phyloP scores from a whole-genome alignment of 2,329 filamentous ascomycete genomes.

The Phialophora chinensis region DNA sequence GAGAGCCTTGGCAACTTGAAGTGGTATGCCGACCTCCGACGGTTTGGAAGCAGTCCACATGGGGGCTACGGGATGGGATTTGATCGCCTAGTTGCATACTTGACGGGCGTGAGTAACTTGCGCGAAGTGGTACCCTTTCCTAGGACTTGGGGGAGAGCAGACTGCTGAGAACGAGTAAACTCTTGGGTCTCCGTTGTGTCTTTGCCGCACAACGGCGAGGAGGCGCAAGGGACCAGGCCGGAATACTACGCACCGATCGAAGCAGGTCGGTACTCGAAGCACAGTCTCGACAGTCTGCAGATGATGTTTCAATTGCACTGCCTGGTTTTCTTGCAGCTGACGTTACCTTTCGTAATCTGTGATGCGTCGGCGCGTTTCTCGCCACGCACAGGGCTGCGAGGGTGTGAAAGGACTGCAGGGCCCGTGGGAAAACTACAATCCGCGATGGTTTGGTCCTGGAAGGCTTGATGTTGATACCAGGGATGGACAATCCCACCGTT shows the following conservation, averaged over 20 bases:
- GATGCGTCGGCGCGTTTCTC: neutral
- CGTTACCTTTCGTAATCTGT: neutral
- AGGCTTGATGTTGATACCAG: neutral
- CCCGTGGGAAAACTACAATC: neutral
- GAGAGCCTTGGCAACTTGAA: constrained; percentile 62
- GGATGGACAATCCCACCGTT: neutral
- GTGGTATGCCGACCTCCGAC: constrained; percentile 88
- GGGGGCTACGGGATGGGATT: constrained; percentile 91
- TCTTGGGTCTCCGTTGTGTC: neutral
- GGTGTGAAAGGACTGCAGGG: neutral
- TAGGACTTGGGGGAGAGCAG: constrained; percentile 65
- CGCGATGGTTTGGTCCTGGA: neutral
- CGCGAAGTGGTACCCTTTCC: constrained; percentile 87
- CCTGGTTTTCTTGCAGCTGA: neutral
- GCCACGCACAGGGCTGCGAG: neutral
- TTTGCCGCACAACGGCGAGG: neutral
- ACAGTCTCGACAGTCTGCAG: neutral
- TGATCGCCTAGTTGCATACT: constrained; percentile 82
- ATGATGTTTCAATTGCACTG: neutral
- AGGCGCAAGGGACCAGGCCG: neutral
- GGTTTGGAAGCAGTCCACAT: constrained; percentile 89
- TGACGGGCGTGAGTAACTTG: constrained; percentile 80
- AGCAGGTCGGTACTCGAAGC: neutral
- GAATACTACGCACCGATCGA: neutral
- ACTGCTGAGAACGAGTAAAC: constrained; percentile 46